Evolutionary conservation across 2,329 filamentous ascomycete genomes (phyloP).

Genomic region (Colletotrichum tropicale): DNA sequence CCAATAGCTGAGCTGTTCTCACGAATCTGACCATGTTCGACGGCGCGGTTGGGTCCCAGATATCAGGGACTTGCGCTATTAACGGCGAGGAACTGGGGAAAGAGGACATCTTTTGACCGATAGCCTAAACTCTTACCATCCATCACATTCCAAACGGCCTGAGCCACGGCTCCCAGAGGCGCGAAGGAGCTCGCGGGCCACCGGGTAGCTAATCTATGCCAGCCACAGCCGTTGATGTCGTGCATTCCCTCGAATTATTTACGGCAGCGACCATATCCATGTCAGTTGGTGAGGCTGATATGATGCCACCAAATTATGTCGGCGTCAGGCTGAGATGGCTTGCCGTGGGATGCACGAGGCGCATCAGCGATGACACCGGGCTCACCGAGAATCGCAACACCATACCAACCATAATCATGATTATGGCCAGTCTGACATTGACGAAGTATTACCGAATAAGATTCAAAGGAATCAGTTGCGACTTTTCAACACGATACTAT

Average conservation of each 20-base stretch:
- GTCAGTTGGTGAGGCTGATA: not conserved
- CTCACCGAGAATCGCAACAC: not conserved
- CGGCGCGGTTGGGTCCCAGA: not conserved
- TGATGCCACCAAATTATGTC: not conserved
- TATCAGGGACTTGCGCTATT: not conserved
- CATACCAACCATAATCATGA: not conserved
- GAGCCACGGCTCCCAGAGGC: not conserved
- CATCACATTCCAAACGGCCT: not conserved
- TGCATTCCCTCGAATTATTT: not conserved
- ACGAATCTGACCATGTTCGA: not conserved
- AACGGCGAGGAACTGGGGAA: not conserved
- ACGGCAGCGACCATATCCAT: not conserved
- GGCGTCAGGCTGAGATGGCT: not conserved
- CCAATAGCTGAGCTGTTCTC: not conserved
- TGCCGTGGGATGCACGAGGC: not conserved
- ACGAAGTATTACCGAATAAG: not conserved
- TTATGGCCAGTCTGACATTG: not conserved
- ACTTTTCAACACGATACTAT: not conserved
- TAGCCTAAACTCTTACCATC: not conserved
- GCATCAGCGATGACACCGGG: not conserved
- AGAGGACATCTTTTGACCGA: not conserved
- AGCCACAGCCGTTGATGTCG: not conserved
- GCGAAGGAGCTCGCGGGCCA: not conserved
- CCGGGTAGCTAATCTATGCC: not conserved
- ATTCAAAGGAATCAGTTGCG: not conserved